Conservation (phyloP, 495 filamentous ascomycete genomes). For the Penicillium fimorum region DNA sequence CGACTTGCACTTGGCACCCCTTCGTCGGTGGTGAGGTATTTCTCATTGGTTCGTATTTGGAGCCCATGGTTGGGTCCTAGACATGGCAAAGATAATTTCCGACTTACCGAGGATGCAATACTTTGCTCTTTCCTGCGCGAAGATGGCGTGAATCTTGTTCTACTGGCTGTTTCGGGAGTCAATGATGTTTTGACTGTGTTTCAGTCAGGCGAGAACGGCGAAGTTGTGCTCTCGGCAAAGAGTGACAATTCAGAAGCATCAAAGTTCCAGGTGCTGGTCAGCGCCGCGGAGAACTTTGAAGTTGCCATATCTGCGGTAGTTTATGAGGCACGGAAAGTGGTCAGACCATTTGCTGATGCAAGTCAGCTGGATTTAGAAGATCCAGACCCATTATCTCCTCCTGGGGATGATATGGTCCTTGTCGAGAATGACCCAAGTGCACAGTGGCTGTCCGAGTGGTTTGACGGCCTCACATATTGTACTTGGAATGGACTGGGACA, state of each 20-base stretch:
- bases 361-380: constrained; percentile 9
- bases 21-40: constrained; percentile 59
- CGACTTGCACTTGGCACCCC: constrained; percentile 63
- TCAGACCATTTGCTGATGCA: constrained; percentile 37
- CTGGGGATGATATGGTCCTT: constrained; percentile 39
- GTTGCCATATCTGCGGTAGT: constrained; percentile 75
- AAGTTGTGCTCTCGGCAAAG: constrained; percentile 63
- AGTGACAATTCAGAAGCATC: constrained; percentile 62
- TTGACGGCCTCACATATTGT: constrained; percentile 78
- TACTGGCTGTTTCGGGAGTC: constrained; percentile 77
- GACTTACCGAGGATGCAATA: constrained; percentile 72
- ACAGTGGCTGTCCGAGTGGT: constrained; percentile 84
- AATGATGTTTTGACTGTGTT: constrained; percentile 71
- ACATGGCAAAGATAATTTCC: constrained; percentile 68
- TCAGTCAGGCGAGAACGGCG: constrained; percentile 61
- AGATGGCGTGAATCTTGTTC: constrained; percentile 75
- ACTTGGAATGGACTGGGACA: constrained; percentile 95
- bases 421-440: constrained; percentile 48
- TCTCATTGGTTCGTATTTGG: constrained; percentile 76
- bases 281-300: constrained; percentile 74
- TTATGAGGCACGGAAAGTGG: constrained; percentile 76
- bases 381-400: constrained; percentile 31
- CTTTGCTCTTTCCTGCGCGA: constrained; percentile 75
- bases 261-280: constrained; percentile 63
- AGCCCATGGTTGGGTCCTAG: constrained; percentile 83